Base-by-base conservation (phyloP, 2,329 filamentous ascomycete genomes). In the Fusarium nurragi region DNA sequence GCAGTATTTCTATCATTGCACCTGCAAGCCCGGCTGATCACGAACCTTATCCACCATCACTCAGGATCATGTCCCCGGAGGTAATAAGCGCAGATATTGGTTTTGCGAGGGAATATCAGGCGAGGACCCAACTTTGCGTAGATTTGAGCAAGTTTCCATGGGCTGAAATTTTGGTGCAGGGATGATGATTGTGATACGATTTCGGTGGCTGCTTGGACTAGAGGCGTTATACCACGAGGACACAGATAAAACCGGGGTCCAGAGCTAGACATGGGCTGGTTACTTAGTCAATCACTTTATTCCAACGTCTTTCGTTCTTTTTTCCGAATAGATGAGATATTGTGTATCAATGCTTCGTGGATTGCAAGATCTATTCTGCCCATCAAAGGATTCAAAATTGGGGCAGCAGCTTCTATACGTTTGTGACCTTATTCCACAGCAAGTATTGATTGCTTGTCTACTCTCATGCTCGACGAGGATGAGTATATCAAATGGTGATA, bases 101-200 rank as follows among this genome's bases (percentile, higher is more conserved):
- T 51, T 46, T 51, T 19, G 40, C 11, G 18, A 45, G 34, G 26
- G 50, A 39, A 21, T 43, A 36, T 66, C 62, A 61, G 53, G 41
- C 16, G 50, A 65, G 54, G 30, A 38, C 18, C 25, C 22, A 45
- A 16, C 36, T 49, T 43, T 71, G 65, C 62, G 66, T 48, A 60
- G 47, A 36, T 71, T 73, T 70, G 64, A 72, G 69, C 68, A 71
- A 70, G 62, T 69, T 71, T 68, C 47, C 22, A 46, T 54, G 60
- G 50, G 60, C 38, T 65, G 60, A 18, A 37, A 34, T 28, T 32
- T 30, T 32, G 61, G 21, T 37, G 30, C 50, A 65, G 62, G 50
- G 50, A 28, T 65, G 25, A 39, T 49, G 47, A 41, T 37, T 21
- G 32, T 47, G 52, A 26, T 48, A 25, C 16, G 12, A 59, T 36